A percentile compares a stretch with the other conserved stretches of the same genome.
Conservation (phyloP, 495 filamentous ascomycete species). For the Evernia prunastri region DNA sequence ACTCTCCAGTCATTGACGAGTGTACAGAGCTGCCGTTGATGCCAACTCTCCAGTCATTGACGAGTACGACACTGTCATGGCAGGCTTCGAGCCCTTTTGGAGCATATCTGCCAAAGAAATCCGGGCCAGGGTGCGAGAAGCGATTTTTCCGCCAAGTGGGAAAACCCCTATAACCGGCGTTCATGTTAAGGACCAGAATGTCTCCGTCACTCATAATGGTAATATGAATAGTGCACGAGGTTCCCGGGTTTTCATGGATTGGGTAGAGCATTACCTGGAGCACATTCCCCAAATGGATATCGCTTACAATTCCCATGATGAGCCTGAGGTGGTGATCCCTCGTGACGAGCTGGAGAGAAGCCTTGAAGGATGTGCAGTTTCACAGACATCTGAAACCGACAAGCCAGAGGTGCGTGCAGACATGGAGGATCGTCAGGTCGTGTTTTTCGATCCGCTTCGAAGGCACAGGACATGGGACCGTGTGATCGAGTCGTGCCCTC, state of each 20-base stretch:
- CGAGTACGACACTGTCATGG: background rate
- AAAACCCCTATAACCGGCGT: background rate
- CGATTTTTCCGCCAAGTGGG: background rate
- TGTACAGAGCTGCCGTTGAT: background rate
- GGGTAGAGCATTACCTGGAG: background rate
- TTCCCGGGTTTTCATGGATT: background rate
- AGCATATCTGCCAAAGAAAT: background rate
- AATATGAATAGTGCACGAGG: background rate
- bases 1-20: background rate
- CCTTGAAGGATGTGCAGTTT: background rate
- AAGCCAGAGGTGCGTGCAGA: background rate
- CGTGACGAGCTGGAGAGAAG: background rate
- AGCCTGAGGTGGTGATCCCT: background rate
- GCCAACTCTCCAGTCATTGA: background rate
- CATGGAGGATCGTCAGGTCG: background rate
- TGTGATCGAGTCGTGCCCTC: background rate
- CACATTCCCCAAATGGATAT: background rate
- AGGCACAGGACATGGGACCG: background rate
- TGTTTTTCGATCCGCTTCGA: background rate
- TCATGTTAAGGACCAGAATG: background rate
- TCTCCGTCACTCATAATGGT: background rate
- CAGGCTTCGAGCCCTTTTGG: background rate
- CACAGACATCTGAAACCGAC: background rate
- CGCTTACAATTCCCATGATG: background rate
- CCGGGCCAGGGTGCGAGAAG: background rate